A percentile compares a stretch with the other conserved stretches of the same genome.
Conservation (phyloP, 805 yeast species). For the Metschnikowia lochheadii region DNA sequence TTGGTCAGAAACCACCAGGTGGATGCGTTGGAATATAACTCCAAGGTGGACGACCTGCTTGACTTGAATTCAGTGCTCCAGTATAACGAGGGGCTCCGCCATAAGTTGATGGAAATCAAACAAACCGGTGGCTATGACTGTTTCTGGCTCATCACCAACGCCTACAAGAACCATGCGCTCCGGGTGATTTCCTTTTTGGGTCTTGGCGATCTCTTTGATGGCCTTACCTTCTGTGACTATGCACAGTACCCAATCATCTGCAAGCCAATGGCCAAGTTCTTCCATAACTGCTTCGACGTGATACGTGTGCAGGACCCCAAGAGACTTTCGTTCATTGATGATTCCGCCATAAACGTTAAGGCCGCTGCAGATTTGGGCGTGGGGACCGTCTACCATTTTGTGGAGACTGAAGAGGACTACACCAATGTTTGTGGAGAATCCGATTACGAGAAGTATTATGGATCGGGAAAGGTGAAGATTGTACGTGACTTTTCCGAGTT, state of each 20-base stretch:
- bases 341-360: conserved; percentile 71
- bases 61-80: conserved; percentile 76
- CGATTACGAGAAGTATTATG: conserved; percentile 35
- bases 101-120: conserved; percentile 45
- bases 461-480: conserved; percentile 17
- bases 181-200: conserved; percentile 79
- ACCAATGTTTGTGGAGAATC: conserved; percentile 25
- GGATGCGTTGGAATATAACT: conserved; percentile 85
- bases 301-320: conserved; percentile 49
- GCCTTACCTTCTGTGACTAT: conserved; percentile 90
- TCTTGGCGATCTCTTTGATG: conserved; percentile 90
- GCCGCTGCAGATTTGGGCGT: conserved; percentile 74
- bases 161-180: conserved; percentile 85
- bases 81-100: conserved; percentile 55
- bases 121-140: conserved; percentile 51
- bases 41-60: conserved; percentile 85
- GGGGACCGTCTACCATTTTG: conserved; percentile 64
- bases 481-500: neutral
- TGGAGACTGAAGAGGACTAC: conserved; percentile 63
- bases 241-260: conserved; percentile 65
- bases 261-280: conserved; percentile 80
- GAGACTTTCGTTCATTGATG: conserved; percentile 69
- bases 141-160: conserved; percentile 92
- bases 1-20: conserved; percentile 65
- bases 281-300: conserved; percentile 56